These are phyloP conservation scores for Penicillium fimorum DNA, from an alignment of 495 filamentous ascomycete species.

Conservation along the genomic window DNA sequence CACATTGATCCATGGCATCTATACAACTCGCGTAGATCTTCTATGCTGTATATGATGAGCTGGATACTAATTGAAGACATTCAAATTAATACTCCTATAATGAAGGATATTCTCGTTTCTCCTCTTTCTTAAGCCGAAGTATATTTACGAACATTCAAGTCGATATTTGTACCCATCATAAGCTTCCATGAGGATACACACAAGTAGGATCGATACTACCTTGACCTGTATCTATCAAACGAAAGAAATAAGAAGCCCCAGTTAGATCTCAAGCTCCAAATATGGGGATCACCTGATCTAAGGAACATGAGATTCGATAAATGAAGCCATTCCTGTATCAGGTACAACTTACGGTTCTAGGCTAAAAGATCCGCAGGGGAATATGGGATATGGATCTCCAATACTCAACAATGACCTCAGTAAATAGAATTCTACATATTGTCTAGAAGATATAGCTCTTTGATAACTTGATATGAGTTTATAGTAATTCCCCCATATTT, in stretches of 20 bases:
- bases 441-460: neutral
- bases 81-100: neutral
- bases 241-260: neutral
- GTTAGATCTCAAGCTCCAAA: neutral
- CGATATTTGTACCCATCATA: neutral
- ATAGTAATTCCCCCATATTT: neutral
- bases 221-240: neutral
- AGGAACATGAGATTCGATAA: neutral
- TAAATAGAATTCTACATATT: neutral
- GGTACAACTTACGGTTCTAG: slow-evolving; percentile 3
- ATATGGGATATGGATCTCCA: neutral
- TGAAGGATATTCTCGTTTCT: neutral
- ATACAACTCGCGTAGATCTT: neutral
- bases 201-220: neutral
- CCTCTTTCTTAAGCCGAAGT: neutral
- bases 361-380: neutral
- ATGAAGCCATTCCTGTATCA: neutral
- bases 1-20: slow-evolving; percentile 6
- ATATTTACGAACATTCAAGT: neutral
- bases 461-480: neutral
- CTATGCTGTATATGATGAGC: neutral
- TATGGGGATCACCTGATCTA: neutral
- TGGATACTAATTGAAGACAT: neutral
- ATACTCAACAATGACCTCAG: slow-evolving; percentile 5
- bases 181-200: neutral